Percentiles rank a stretch among this genome's conserved stretches.
Evolutionary conservation across 2,329 filamentous ascomycete species (phyloP).

Genomic region (Chaetomium sp.): DNA sequence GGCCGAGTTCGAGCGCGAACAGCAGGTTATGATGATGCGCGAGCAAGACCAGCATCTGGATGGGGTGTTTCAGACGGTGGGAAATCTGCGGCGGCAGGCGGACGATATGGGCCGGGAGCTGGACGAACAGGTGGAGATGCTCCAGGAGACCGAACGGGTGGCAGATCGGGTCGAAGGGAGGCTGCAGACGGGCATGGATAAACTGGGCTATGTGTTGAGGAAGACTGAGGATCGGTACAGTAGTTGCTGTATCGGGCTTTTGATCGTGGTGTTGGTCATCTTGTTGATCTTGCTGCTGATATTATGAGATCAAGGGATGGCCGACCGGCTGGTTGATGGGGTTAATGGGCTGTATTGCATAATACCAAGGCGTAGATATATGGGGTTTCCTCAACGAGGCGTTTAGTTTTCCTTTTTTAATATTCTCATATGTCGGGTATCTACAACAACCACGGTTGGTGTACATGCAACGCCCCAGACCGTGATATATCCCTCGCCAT

Average conservation of each 20-base stretch:
- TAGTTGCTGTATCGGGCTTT: conserved; percentile 85
- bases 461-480: background rate
- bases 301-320: conserved; percentile 45
- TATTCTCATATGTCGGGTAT: conserved; percentile 19
- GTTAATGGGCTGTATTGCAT: conserved; percentile 2
- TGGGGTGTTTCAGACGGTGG: conserved; percentile 89
- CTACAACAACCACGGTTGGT: conserved; percentile 5
- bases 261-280: conserved; percentile 87
- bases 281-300: conserved; percentile 77
- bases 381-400: conserved; percentile 20
- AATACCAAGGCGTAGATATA: conserved; percentile 19
- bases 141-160: conserved; percentile 80
- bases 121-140: conserved; percentile 89
- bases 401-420: conserved; percentile 25
- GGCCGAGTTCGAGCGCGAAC: conserved; percentile 83
- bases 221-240: conserved; percentile 87
- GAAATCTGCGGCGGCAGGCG: conserved; percentile 85
- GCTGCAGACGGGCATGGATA: conserved; percentile 82
- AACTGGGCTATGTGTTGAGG: conserved; percentile 79
- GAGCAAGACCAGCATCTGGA: conserved; percentile 94
- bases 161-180: conserved; percentile 87
- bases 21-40: conserved; percentile 88
- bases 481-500: background rate
- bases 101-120: conserved; percentile 95
- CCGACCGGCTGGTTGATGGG: background rate